These are phyloP conservation scores for Acer campestre DNA, from an alignment of 345 rosid genomes.

Conservation along the genomic window DNA sequence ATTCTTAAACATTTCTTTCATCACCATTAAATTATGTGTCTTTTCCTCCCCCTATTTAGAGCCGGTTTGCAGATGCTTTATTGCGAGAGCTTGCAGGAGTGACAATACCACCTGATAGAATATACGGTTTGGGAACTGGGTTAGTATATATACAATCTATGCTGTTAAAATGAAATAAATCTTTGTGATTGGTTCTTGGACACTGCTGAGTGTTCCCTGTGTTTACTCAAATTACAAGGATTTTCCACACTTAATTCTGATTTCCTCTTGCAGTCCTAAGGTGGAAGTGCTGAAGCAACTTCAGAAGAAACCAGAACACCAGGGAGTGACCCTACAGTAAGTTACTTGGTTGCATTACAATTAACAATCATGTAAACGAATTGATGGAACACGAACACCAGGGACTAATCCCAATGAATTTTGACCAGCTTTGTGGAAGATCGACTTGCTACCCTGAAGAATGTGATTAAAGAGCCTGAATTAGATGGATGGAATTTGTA, in stretches of 20 bases:
- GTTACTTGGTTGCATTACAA: constrained; percentile 14
- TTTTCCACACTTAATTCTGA: neutral
- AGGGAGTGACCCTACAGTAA: constrained; percentile 71
- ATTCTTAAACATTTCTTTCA: neutral
- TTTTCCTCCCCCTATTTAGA: constrained; percentile 34
- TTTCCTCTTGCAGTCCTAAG: constrained; percentile 52
- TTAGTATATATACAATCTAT: constrained; percentile 37
- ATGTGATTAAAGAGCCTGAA: constrained; percentile 82
- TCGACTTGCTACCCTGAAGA: constrained; percentile 85
- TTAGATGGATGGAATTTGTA: constrained; percentile 86
- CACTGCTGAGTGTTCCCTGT: neutral
- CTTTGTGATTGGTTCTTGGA: neutral
- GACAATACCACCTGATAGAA: constrained; percentile 71
- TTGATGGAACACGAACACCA: neutral
- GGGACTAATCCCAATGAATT: neutral
- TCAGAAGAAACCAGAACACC: constrained; percentile 76
- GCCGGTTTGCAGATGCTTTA: constrained; percentile 84
- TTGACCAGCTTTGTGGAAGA: constrained; percentile 87
- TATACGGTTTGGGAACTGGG: constrained; percentile 84
- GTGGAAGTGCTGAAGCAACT: constrained; percentile 85
- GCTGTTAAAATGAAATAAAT: neutral
- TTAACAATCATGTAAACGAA: neutral
- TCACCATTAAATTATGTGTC: neutral
- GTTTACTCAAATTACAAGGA: neutral
- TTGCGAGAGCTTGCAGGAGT: constrained; percentile 74